Base-by-base conservation (phyloP, 2,329 filamentous ascomycete genomes). In the Paracamarosporium sp. region DNA sequence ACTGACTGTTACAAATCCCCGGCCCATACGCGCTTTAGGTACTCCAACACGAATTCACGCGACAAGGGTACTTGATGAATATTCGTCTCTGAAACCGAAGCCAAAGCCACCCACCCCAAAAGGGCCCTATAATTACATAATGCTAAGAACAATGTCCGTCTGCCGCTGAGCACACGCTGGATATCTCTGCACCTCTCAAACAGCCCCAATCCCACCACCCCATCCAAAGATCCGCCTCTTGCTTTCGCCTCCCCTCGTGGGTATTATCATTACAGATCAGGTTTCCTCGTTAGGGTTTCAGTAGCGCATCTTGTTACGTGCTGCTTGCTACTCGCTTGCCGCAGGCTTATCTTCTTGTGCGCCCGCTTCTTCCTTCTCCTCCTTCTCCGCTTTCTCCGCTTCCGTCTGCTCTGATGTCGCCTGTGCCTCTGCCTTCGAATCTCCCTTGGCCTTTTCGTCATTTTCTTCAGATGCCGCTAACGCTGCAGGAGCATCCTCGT, bases 301-400 rank as follows among this genome's bases (percentile, higher is more conserved):
- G 17, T 47, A 9, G 44, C 44, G 47, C 30, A n/a, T 50, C 22
- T 25, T 11, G 15, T 35, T 48, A 20, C 31, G 20, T 41, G 52
- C 31, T 24, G 30, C 54, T 56, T 4, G n/a, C 54, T 56, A 51
- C 47, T 56, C 55, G 20, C n/a, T 46, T 41, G 43, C 22, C 48
- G 28, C 22, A 41, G 36, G 12, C 43, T 30, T 57, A 38, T 61
- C 62, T 41, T 41, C 13, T 24, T 48, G 50, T 33, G 35, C 57
- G 55, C 17, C 47, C 50, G 57, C 31, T 28, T 56, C 57, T 27
- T 53, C 41, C 38, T 51, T 50, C 30, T 56, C 44, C 6, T 38
- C 33, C 22, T 62, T 66, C 22, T 64, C 63, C 51, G 56, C 56
- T 17, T 61, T 59, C 62, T 66, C 63, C 55, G 63, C n/a, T 31